phyloP scores from a whole-genome alignment of 768 basidiomycete genomes.

The Phylloporus arenicola region DNA sequence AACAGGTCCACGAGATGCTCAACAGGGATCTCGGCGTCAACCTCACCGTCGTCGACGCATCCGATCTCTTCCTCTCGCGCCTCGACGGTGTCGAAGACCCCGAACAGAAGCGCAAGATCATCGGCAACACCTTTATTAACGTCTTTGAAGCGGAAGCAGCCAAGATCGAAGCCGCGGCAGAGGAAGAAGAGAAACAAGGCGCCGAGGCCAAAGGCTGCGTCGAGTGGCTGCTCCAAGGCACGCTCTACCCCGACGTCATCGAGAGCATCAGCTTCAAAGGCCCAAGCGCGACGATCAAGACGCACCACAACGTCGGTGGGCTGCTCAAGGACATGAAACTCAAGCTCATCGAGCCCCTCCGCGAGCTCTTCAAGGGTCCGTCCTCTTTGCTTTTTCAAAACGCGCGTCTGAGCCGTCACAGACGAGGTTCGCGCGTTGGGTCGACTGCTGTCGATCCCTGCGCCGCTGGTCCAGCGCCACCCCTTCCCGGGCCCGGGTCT shows the following conservation, averaged over 20 bases:
- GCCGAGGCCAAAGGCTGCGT: constrained; percentile 81
- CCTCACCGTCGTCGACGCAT: constrained; percentile 92
- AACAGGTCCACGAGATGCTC: constrained; percentile 90
- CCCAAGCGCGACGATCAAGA: constrained; percentile 98
- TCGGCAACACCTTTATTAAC: constrained; percentile 98
- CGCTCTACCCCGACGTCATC: constrained; percentile 97
- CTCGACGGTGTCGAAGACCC: constrained; percentile 94
- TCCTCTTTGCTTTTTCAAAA: no score
- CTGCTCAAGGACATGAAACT: constrained; percentile 96
- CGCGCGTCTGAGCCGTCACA: constrained; percentile 25
- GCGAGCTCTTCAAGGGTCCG: constrained; percentile 96
- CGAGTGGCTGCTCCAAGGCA: constrained; percentile 97
- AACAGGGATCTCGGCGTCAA: constrained; percentile 92
- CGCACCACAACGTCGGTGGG: constrained; percentile 98
- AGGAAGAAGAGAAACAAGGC: constrained; percentile 63
- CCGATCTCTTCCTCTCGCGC: constrained; percentile 83
- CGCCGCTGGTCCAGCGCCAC: constrained; percentile 90
- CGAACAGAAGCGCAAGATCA: constrained; percentile 95
- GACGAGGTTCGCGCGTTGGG: constrained; percentile 96
- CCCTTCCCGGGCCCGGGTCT: constrained; percentile 99
- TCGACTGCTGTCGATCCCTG: constrained; percentile 84
- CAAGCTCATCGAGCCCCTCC: constrained; percentile 94
- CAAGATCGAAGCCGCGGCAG: constrained; percentile 79
- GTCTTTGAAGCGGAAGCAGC: constrained; percentile 93
- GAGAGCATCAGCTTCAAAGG: constrained; percentile 99